These are phyloP conservation scores for Gossypium davidsonii DNA, from an alignment of 441 rosid species.

Conservation along the genomic window DNA sequence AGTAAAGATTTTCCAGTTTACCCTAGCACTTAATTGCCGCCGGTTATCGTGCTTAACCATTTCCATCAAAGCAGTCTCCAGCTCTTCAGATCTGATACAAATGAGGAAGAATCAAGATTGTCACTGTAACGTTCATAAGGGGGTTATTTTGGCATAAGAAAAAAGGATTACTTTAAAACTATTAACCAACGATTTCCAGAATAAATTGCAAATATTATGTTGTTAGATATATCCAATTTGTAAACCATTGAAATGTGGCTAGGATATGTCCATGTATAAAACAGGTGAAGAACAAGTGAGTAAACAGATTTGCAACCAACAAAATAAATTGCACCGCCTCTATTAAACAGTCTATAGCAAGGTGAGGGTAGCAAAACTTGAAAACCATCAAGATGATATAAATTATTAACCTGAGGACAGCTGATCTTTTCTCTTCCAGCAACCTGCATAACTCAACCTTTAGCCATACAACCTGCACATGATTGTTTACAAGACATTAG, in stretches of 20 bases:
- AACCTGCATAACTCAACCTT: slow-evolving; percentile 90
- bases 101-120: slow-evolving; percentile 14
- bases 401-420: slow-evolving; percentile 61
- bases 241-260: background rate
- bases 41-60: slow-evolving; percentile 96
- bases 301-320: background rate
- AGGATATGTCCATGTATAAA: background rate
- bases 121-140: background rate
- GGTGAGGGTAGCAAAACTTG: background rate
- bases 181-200: background rate
- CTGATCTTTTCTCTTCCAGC: slow-evolving; percentile 95
- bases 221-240: background rate
- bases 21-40: slow-evolving; percentile 85
- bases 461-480: slow-evolving; percentile 79
- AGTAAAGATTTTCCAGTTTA: slow-evolving; percentile 23
- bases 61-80: slow-evolving; percentile 99
- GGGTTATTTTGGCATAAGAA: background rate
- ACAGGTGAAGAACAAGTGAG: background rate
- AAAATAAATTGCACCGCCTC: background rate
- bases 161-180: background rate
- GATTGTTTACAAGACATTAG: slow-evolving; percentile 3
- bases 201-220: background rate
- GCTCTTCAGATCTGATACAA: slow-evolving; percentile 78
- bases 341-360: slow-evolving; percentile 1
- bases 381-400: background rate